Evolutionary conservation across 176 grass and related monocot species (phyloP), one percentile per base, ranked within the genome.

Genomic region (Triticum urartu): DNA sequence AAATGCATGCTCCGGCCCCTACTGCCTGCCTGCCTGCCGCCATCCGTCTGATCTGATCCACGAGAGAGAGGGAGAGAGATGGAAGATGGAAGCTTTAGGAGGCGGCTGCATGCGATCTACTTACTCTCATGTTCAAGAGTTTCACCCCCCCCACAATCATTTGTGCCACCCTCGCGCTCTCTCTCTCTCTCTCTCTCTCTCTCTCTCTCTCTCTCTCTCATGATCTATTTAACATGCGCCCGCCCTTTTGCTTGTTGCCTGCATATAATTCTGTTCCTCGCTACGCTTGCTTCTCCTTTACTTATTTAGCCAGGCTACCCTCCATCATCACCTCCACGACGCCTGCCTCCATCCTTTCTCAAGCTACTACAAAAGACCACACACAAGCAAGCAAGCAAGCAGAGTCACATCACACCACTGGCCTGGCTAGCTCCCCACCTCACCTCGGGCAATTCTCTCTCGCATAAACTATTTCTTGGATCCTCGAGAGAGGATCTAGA

Each of bases 251-350:
- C 84, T 14, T 69, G 66, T 58, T 89, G 79, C 73, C 81, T 83
- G 75, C 88, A 87, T 94, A 97, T 97, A 92, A 97, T 94, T 89
- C 90, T 91, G 86, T 79, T 92, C 64, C 64, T 33, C 2, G n/a
- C 39, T 42, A n/a, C 39, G 39, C 21, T 21, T 8, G 12, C 64
- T 34, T 67, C 85, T 74, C 83, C 82, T 89, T 82, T 79, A 81
- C 80, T 65, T 88, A 67, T 26, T n/a, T n/a, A n/a, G n/a, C n/a
- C n/a, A n/a, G n/a, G n/a, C n/a, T n/a, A n/a, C n/a, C n/a, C n/a
- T n/a, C 47, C 88, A 90, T 76, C 94, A 89, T 92, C 88, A 90
- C 83, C 86, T 90, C 80, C 94, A 97, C 64, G 64, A 52, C 36
- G 50, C 13, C 66, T 32, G 67, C 80, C 64, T 81, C 15, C 67